Percentiles rank a stretch among this genome's conserved stretches.
Evolutionary conservation across 306 rosid genomes (phyloP).

Genomic region (Trifolium subterraneum): DNA sequence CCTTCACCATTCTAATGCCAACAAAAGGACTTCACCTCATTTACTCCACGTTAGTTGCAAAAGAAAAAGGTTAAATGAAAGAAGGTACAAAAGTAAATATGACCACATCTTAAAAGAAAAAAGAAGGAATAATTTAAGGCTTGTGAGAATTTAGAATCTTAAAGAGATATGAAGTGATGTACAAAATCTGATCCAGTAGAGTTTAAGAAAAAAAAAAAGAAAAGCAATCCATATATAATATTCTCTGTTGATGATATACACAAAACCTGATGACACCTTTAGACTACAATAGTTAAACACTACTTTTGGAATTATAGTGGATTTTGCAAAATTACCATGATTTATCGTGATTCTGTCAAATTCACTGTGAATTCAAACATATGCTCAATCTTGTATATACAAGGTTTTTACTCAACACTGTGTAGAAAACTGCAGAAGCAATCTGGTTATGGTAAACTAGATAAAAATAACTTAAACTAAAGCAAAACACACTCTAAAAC

Average conservation of each 20-base stretch:
- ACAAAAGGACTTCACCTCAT: conserved; percentile 31
- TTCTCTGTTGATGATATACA: conserved; percentile 34
- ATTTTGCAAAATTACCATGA: too few species aligned
- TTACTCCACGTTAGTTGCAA: conserved; percentile 28
- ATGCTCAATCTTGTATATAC: conserved; percentile 37
- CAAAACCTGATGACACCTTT: conserved; percentile 34
- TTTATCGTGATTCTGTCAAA: too few species aligned
- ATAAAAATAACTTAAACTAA: conserved; percentile 27
- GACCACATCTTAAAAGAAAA: conserved; percentile 40
- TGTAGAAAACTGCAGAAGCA: conserved; percentile 37
- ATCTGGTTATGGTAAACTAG: conserved; percentile 38
- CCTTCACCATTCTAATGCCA: conserved; percentile 35
- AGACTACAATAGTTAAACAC: conserved; percentile 5
- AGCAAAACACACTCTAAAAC: conserved; percentile 21
- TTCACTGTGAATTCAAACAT: too few species aligned
- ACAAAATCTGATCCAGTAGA: conserved; percentile 23
- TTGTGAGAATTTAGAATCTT: conserved; percentile 34
- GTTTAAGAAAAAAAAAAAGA: neutral
- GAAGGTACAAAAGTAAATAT: conserved; percentile 29
- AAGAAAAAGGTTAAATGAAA: conserved; percentile 44
- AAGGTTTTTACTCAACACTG: conserved; percentile 34
- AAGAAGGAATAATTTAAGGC: conserved; percentile 13
- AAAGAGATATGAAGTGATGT: conserved; percentile 32
- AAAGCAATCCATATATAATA: conserved; percentile 41
- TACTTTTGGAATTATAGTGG: too few species aligned